Base-by-base conservation (phyloP, 177 flowering plant genomes). In the Vitis hybrid region DNA sequence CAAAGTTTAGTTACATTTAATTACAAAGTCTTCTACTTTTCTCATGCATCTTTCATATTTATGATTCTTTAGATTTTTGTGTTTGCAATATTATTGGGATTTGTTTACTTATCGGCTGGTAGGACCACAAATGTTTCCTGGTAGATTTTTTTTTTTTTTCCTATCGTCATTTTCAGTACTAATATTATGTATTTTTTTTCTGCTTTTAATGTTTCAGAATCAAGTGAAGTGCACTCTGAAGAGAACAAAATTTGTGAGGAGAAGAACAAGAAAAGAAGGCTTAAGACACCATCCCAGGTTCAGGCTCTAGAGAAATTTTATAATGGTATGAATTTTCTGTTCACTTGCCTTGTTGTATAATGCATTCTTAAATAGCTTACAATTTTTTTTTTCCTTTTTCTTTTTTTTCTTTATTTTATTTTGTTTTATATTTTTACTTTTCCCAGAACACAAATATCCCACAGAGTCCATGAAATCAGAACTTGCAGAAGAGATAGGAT, bases 391-490 rank as follows among this genome's bases (percentile, higher is more conserved):
- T 13, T 21, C 6, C 46, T 40, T 40, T 24, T 40, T 40, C 1
- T 0, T 40, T 0, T 40, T 35, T 40, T 40, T 40, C 46, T 32
- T 46, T 59, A 9, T 62, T 73, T 13, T 59, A 6, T 55, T 5
- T 32, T 21, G 5, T 9, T 40, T 10, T 3, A 0, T 19, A 1
- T 57, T 52, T 32, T 70, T 56, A 4, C 64, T 66, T 69, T 65
- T 65, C 62, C 19, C 87, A 94, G 98, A 92, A 72, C 89, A 94
- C 77, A 94, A 86, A 68, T 92, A 91, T 74, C 98, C 97, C 7
- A 58, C 88, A 13, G 97, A 92, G 69, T 72, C 80, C 51, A 74
- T 89, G 86, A 94, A 90, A 79, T 49, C 73, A 57, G 73, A 85
- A 57, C 70, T 94, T 56, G 92, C 97, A 14, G 81, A 76, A 72